Percentiles rank a stretch among this genome's conserved stretches.
Evolutionary conservation across 2,329 filamentous ascomycete species (phyloP).

Genomic region (Tolypocladium paradoxum): DNA sequence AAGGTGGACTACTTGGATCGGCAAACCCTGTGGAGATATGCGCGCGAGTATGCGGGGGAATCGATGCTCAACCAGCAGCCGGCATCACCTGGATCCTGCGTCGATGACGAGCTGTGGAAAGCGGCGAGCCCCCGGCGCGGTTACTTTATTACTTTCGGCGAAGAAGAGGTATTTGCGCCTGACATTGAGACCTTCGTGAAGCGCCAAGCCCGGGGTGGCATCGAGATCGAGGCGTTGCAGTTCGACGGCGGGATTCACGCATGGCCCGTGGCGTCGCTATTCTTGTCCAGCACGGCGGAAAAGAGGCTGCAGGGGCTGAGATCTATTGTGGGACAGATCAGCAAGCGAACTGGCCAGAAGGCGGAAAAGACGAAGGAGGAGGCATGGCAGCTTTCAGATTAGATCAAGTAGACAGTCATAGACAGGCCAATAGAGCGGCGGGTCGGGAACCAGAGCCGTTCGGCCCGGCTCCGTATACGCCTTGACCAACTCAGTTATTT

Average conservation of each 20-base stretch:
- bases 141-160: conserved; percentile 60
- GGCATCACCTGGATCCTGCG: conserved; percentile 59
- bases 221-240: conserved; percentile 45
- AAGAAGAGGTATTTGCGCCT: conserved; percentile 66
- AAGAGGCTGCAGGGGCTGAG: conserved; percentile 42
- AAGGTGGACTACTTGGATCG: conserved; percentile 65
- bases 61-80: conserved; percentile 21
- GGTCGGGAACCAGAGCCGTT: conserved; percentile 33
- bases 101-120: conserved; percentile 54
- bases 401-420: conserved; percentile 49
- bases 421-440: conserved; percentile 13
- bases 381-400: conserved; percentile 40
- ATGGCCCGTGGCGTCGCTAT: conserved; percentile 66
- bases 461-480: conserved; percentile 39
- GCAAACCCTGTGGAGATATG: conserved; percentile 57
- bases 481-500: conserved; percentile 19
- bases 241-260: conserved; percentile 64
- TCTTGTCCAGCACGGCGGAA: conserved; percentile 37
- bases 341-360: conserved; percentile 15
- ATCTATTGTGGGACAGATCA: conserved; percentile 27
- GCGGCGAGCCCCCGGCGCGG: conserved; percentile 55
- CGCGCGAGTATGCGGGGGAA: conserved; percentile 51
- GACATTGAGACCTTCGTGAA: conserved; percentile 54
- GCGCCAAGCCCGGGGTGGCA: conserved; percentile 40
- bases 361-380: conserved; percentile 7